Conservation (phyloP, 2,329 filamentous ascomycete species). For the Scedosporium apiospermum region DNA sequence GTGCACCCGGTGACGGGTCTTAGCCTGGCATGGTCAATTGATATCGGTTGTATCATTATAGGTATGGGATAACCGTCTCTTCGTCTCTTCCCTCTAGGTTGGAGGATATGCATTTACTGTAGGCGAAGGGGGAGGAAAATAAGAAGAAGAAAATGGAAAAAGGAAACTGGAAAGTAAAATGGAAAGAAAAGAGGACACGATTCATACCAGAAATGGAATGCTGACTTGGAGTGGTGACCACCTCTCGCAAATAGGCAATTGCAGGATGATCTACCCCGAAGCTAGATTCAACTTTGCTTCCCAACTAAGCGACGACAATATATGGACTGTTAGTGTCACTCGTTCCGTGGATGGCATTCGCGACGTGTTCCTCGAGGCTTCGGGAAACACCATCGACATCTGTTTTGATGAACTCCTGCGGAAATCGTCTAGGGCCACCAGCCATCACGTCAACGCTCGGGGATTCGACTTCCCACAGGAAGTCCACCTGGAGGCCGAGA, state of each 20-base stretch:
- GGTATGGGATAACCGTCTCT: background rate
- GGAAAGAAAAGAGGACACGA: background rate
- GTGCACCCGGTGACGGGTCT: background rate
- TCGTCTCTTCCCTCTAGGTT: too few relatives aligned
- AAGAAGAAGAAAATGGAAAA: too few relatives aligned
- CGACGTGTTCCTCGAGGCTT: constrained; percentile 21
- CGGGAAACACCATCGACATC: constrained; percentile 17
- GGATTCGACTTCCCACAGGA: background rate
- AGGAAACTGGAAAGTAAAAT: background rate
- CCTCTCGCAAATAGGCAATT: constrained; percentile 16
- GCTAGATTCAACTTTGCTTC: constrained; percentile 14
- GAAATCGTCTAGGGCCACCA: constrained; percentile 24
- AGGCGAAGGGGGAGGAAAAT: too few relatives aligned
- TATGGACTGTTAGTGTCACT: background rate
- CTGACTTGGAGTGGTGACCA: too few relatives aligned
- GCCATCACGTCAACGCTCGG: background rate
- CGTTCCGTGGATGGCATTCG: constrained; percentile 12
- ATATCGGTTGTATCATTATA: background rate
- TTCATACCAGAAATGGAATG: too few relatives aligned
- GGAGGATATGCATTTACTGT: too few relatives aligned
- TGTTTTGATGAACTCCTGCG: constrained; percentile 27
- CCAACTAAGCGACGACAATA: background rate
- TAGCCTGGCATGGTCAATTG: background rate
- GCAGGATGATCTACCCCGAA: constrained; percentile 9
- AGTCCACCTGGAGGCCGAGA: background rate